phyloP scores from a whole-genome alignment of 2,329 filamentous ascomycete genomes.

The Colletotrichum sp. region DNA sequence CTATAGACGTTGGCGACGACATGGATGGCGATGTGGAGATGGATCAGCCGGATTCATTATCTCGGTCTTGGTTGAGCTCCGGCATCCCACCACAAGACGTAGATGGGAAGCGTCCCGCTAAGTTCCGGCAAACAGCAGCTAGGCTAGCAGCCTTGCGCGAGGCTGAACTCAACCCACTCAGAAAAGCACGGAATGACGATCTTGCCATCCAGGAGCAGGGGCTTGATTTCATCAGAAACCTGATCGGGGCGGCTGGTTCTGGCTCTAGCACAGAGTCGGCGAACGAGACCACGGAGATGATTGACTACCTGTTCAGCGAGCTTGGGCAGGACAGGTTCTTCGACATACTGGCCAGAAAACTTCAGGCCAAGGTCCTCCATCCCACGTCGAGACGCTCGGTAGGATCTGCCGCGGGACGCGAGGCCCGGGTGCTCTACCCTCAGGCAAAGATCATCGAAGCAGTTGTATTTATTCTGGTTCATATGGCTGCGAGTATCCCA shows the following conservation, averaged over 20 bases:
- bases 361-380: constrained; percentile 66
- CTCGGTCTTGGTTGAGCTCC: constrained; percentile 22
- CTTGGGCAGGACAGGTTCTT: constrained; percentile 82
- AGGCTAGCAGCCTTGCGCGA: constrained; percentile 62
- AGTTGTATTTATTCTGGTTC: constrained; percentile 82
- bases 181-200: constrained; percentile 77
- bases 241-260: constrained; percentile 69
- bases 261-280: constrained; percentile 55
- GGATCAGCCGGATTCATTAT: constrained; percentile 51
- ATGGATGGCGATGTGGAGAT: constrained; percentile 65
- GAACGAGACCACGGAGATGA: constrained; percentile 70
- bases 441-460: constrained; percentile 76
- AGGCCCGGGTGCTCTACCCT: constrained; percentile 59
- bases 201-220: constrained; percentile 89
- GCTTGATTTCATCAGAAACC: constrained; percentile 86
- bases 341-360: constrained; percentile 78
- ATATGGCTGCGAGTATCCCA: constrained; percentile 83
- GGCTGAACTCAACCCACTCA: constrained; percentile 69
- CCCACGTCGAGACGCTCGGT: constrained; percentile 51
- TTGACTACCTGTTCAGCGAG: constrained; percentile 80
- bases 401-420: constrained; percentile 28
- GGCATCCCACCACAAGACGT: constrained; percentile 19
- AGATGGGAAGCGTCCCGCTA: constrained; percentile 36
- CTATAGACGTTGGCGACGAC: constrained; percentile 37
- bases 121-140: constrained; percentile 54